phyloP scores from a whole-genome alignment of 1,139 yeast species.

The Debaryomyces subglobosus region DNA sequence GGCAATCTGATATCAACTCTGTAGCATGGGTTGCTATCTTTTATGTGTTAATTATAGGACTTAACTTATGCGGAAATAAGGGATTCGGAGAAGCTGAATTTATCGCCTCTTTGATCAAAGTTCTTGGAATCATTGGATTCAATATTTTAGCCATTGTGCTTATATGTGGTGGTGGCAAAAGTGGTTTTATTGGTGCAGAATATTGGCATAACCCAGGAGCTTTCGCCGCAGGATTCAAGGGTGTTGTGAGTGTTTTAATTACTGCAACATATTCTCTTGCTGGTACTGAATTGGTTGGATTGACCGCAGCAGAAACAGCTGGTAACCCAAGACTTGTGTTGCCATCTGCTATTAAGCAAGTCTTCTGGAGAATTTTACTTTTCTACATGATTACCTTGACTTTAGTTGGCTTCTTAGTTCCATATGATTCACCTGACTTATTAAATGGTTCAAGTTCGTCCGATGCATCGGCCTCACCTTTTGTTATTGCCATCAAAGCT shows the following conservation, averaged over 20 bases:
- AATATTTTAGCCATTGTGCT: constrained; percentile 70
- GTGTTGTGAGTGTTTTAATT: constrained; percentile 45
- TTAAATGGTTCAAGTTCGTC: constrained; percentile 30
- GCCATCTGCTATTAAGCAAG: constrained; percentile 48
- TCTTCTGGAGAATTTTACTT: constrained; percentile 44
- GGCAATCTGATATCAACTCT: constrained; percentile 59
- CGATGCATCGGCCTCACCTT: constrained; percentile 43
- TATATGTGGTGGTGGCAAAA: constrained; percentile 66
- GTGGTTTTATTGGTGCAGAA: constrained; percentile 57
- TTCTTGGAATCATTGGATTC: constrained; percentile 66
- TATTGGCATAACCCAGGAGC: constrained; percentile 66
- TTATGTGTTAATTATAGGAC: constrained; percentile 55
- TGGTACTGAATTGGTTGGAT: constrained; percentile 48
- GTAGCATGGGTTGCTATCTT: constrained; percentile 73
- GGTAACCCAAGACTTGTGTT: constrained; percentile 42
- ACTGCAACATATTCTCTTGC: constrained; percentile 49
- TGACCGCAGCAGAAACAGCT: constrained; percentile 42
- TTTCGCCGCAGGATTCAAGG: constrained; percentile 64
- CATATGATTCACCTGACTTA: constrained; percentile 32
- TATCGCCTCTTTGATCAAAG: constrained; percentile 59
- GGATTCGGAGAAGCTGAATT: constrained; percentile 76
- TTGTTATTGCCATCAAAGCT: constrained; percentile 45
- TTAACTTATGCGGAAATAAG: constrained; percentile 62
- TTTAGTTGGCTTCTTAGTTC: constrained; percentile 45
- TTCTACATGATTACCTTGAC: constrained; percentile 47